A percentile compares a stretch with the other conserved stretches of the same genome.
Evolutionary conservation across 2,329 filamentous ascomycete species (phyloP).

Genomic region (Arthrinium puccinioides): DNA sequence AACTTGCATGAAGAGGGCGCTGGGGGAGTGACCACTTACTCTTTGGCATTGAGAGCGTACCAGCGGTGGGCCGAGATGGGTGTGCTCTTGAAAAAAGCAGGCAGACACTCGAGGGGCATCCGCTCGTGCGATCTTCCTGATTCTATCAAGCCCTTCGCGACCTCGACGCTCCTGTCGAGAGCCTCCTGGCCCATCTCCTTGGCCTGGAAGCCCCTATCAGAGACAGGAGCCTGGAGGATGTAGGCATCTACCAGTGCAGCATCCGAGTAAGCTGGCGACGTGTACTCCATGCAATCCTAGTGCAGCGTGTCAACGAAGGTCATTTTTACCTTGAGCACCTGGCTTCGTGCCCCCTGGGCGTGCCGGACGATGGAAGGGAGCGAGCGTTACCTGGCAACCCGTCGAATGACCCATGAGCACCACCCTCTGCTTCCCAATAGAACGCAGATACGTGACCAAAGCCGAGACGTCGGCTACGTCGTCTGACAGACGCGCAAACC

Average conservation of each 20-base stretch:
- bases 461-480: conserved; percentile 48
- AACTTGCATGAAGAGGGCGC: background rate
- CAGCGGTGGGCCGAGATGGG: conserved; percentile 49
- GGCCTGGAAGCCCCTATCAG: conserved; percentile 61
- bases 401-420: conserved; percentile 54
- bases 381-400: conserved; percentile 45
- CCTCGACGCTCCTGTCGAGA: conserved; percentile 36
- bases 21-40: conserved; percentile 31
- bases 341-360: background rate
- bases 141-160: conserved; percentile 47
- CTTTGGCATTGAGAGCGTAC: conserved; percentile 39
- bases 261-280: conserved; percentile 31
- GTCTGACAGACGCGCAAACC: conserved; percentile 39
- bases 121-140: conserved; percentile 46
- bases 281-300: conserved; percentile 52
- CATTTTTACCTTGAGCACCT: background rate
- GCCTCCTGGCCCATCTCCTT: conserved; percentile 33
- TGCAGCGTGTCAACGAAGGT: background rate
- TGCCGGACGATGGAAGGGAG: background rate
- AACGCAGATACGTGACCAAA: conserved; percentile 46
- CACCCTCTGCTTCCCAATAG: conserved; percentile 41
- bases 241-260: conserved; percentile 60
- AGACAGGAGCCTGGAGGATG: conserved; percentile 74
- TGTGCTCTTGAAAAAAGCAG: conserved; percentile 26
- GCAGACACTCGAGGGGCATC: conserved; percentile 39